A percentile compares a stretch with the other conserved stretches of the same genome.
Conservation (phyloP, 116 monocot genomes). For the Zostera marina region DNA sequence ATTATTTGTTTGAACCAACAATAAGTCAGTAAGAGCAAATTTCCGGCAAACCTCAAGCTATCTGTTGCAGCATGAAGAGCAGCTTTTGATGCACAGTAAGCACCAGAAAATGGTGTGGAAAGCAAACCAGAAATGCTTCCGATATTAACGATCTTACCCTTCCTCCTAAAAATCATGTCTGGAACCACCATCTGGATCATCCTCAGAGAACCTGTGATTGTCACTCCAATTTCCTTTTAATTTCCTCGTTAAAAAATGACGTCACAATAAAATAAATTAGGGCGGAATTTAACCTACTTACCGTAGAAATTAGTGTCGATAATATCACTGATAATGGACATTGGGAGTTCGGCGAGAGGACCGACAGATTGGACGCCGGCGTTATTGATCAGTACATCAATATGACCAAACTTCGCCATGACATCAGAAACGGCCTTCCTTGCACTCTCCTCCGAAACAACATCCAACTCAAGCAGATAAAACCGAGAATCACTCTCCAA, state of each 20-base stretch:
- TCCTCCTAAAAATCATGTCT: conserved; percentile 49
- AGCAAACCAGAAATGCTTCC: conserved; percentile 79
- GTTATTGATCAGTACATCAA: conserved; percentile 91
- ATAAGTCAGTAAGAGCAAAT: neutral
- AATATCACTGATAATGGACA: conserved; percentile 28
- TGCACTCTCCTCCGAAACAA: conserved; percentile 50
- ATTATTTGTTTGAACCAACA: no score
- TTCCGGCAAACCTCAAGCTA: conserved; percentile 51
- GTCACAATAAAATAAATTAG: no score
- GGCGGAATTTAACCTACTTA: conserved; percentile 5
- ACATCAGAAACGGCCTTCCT: conserved; percentile 15
- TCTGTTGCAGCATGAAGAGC: conserved; percentile 72
- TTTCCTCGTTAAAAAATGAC: no score
- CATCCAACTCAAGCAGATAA: conserved; percentile 55
- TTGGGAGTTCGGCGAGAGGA: conserved; percentile 71
- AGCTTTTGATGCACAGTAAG: conserved; percentile 77
- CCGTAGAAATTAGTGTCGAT: conserved; percentile 77
- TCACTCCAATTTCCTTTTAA: neutral
- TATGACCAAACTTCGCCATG: conserved; percentile 42
- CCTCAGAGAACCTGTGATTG: conserved; percentile 48
- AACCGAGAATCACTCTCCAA: conserved; percentile 39
- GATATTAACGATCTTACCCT: conserved; percentile 84
- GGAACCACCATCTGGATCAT: conserved; percentile 78
- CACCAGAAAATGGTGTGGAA: conserved; percentile 90
- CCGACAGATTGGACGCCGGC: conserved; percentile 78